Evolutionary conservation across 345 rosid genomes (phyloP), one percentile per base, ranked within the genome.

Genomic region (Kernera saxatilis): DNA sequence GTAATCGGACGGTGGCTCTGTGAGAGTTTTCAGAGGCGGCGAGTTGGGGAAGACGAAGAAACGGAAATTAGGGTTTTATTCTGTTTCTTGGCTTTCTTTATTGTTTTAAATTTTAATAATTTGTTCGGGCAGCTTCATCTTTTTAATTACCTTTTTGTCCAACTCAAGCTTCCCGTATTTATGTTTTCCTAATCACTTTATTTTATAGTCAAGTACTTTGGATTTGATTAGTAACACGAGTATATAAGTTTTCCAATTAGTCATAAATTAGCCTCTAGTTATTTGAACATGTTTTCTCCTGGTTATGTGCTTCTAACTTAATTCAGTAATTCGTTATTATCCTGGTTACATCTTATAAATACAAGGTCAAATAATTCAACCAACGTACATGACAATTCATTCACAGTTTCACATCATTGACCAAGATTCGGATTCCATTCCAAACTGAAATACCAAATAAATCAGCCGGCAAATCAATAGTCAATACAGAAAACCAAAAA

Each of bases 11-110:
- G 72, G 63, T 51, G 57, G 11, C 50, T 43, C 57, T 60, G 35
- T 43, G 41, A 33, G 57, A 33, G 57, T 13, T 51, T 14, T 18
- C 23, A 60, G 73, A 75, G 64, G 69, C 74, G 77, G 71, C 71
- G 46, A 61, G 56, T 45, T 35, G 23, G 9, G 11, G 57, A 54
- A 41, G 58, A 26, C 21, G 49, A 18, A 55, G 66, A 25, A 6
- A 9, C 44, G 12, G 19, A 2, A 55, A 27, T 73, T 73, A 73
- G 77, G 77, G 77, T 37, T 65, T 64, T 54, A 26, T 55, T 63
- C 70, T 22, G 36, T 51, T 62, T 49, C 8, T 61, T 35, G 4
- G 4, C 19, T 19, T 17, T 5, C 11, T 15, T 21, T 6, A n/a
- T n/a, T n/a, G n/a, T 64, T 21, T 46, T 21, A n/a, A n/a, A n/a